Evolutionary conservation across 2,329 filamentous ascomycete genomes (phyloP).

Genomic region (Pseudonectria buxi): DNA sequence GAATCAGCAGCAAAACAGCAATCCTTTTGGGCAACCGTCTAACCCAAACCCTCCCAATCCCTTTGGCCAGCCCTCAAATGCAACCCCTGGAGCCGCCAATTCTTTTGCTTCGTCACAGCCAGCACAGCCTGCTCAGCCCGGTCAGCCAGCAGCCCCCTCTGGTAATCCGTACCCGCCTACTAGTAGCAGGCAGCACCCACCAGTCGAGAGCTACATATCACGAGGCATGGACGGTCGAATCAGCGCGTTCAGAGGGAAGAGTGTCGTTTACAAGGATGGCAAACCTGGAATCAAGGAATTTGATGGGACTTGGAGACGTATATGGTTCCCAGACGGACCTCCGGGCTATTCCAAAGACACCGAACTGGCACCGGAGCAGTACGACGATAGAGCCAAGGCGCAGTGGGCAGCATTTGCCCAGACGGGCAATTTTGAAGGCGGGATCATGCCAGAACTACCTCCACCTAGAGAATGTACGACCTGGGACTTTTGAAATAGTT

Average conservation of each 20-base stretch:
- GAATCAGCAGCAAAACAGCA: constrained; percentile 14
- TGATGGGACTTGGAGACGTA: constrained; percentile 53
- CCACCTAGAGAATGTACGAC: constrained; percentile 69
- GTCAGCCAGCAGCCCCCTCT: constrained; percentile 7
- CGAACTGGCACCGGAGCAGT: constrained; percentile 49
- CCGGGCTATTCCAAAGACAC: constrained; percentile 58
- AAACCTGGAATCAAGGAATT: constrained; percentile 43
- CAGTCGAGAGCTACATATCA: constrained; percentile 36
- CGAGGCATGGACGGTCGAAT: constrained; percentile 40
- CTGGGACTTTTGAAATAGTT: constrained; percentile 58
- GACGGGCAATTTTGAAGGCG: constrained; percentile 62
- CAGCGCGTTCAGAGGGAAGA: constrained; percentile 55
- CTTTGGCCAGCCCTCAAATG: constrained; percentile 22
- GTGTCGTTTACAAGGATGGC: constrained; percentile 49
- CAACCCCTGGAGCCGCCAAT: constrained; percentile 13
- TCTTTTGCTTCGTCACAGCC: constrained; percentile 16
- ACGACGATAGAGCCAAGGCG: constrained; percentile 52
- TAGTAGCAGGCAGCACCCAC: constrained; percentile 39
- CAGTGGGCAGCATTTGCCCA: constrained; percentile 60
- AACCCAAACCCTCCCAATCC: constrained; percentile 16
- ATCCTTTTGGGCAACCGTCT: constrained; percentile 21
- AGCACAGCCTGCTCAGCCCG: constrained; percentile 2
- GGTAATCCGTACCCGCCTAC: constrained; percentile 37
- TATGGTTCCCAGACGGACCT: constrained; percentile 68
- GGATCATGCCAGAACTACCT: constrained; percentile 68